These are phyloP conservation scores for Zygnema circumcarinatum DNA, from an alignment of 139 green algal genomes.

Conservation along the genomic window DNA sequence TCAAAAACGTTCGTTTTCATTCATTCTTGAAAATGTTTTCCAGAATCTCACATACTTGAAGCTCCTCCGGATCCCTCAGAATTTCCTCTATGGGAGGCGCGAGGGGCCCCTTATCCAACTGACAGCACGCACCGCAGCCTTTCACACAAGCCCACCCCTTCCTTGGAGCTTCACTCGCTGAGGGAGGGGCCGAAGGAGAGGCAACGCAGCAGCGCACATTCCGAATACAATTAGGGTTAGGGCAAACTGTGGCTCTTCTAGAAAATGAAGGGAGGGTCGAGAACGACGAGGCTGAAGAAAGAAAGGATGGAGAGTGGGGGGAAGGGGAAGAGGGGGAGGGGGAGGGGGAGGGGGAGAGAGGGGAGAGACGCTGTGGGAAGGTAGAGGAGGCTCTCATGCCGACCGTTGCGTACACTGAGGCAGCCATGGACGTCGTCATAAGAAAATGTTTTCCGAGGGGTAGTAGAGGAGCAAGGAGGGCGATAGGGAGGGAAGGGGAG, in stretches of 20 bases:
- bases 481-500: neutral
- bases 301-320: neutral
- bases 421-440: too few relatives aligned
- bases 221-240: neutral
- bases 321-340: neutral
- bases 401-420: too few relatives aligned
- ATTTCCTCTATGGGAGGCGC: slow-evolving; percentile 52
- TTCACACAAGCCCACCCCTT: slow-evolving; percentile 54
- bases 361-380: neutral
- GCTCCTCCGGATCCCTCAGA: slow-evolving; percentile 46
- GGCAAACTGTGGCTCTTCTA: neutral
- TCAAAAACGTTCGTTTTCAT: too few relatives aligned
- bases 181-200: neutral
- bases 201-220: neutral
- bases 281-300: neutral
- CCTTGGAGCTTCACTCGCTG: neutral
- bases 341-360: neutral
- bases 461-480: neutral
- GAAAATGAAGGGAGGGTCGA: neutral
- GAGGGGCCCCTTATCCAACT: slow-evolving; percentile 51
- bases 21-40: too few relatives aligned
- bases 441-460: too few relatives aligned
- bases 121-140: slow-evolving; percentile 56
- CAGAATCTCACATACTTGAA: too few relatives aligned
- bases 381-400: neutral